Evolutionary conservation across 495 filamentous ascomycete genomes (phyloP).

Genomic region (Aspergillus kassunensis): DNA sequence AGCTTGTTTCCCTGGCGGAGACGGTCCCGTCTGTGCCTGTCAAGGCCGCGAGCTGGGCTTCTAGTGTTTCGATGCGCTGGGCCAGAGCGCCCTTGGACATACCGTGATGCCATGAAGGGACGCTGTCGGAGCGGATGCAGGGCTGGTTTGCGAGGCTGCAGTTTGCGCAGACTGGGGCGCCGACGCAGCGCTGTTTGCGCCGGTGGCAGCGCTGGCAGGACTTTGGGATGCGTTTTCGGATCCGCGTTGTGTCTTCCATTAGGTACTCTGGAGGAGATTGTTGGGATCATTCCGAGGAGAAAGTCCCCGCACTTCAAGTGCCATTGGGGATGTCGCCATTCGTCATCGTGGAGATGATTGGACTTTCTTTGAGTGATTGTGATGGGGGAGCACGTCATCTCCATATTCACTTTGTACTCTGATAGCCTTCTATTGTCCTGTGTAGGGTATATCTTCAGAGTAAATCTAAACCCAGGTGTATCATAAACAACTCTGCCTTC

Average conservation of each 20-base stretch:
- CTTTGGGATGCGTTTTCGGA: constrained; percentile 29
- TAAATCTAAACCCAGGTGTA: constrained; percentile 10
- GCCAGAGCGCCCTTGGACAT: constrained; percentile 27
- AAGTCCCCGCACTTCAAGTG: constrained; percentile 1
- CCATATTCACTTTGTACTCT: background rate
- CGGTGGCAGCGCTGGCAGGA: constrained; percentile 26
- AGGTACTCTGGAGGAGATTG: background rate
- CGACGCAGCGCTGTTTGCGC: constrained; percentile 27
- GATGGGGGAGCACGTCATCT: constrained; percentile 9
- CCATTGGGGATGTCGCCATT: background rate
- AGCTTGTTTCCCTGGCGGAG: background rate
- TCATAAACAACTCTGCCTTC: constrained; percentile 1
- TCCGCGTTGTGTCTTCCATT: constrained; percentile 22
- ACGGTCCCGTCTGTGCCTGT: background rate
- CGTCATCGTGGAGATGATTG: background rate
- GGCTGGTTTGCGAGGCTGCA: constrained; percentile 22
- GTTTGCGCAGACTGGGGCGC: constrained; percentile 21
- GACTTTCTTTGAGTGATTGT: background rate
- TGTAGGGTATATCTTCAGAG: too few species aligned
- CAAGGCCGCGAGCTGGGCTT: constrained; percentile 15
- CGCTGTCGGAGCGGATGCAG: constrained; percentile 17
- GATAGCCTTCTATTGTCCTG: constrained; percentile 5
- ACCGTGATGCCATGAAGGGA: constrained; percentile 26
- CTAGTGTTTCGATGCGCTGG: constrained; percentile 22
- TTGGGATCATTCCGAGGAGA: background rate